Percentiles rank a stretch among this genome's conserved stretches.
Evolutionary conservation across 78 protist species (phyloP).

Genomic region (Dictyostelium citrinum): DNA sequence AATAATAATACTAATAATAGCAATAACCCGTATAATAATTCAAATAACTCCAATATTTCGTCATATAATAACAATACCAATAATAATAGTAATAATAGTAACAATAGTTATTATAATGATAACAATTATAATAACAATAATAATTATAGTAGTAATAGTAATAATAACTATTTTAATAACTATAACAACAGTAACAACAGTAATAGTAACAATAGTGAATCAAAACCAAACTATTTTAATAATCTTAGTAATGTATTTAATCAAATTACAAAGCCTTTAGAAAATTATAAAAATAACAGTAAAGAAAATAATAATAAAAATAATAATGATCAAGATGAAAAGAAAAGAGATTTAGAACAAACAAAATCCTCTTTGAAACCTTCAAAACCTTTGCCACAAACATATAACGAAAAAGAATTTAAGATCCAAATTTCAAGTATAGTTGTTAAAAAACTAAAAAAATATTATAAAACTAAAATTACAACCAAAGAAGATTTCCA

Average conservation of each 20-base stretch:
- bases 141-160: not conserved
- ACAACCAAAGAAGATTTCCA: constrained; percentile 55
- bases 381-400: not conserved
- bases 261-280: not conserved
- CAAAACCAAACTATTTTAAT: not conserved
- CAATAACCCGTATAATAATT: not conserved
- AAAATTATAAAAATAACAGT: not conserved
- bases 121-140: constrained; percentile 4
- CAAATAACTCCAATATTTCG: not conserved
- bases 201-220: not conserved
- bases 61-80: not conserved
- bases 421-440: constrained; percentile 7
- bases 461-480: constrained; percentile 14
- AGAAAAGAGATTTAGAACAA: not conserved
- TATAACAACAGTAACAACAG: not conserved
- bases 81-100: not conserved
- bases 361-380: not conserved
- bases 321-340: not conserved
- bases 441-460: not conserved
- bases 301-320: not conserved
- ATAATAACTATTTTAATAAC: not conserved
- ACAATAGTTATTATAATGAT: not conserved
- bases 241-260: not conserved
- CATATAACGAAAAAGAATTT: constrained; percentile 3
- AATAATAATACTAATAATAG: not conserved